These are phyloP conservation scores for Mortierella sp. DNA, from an alignment of 371 early-diverging fungal genomes.

Conservation along the genomic window DNA sequence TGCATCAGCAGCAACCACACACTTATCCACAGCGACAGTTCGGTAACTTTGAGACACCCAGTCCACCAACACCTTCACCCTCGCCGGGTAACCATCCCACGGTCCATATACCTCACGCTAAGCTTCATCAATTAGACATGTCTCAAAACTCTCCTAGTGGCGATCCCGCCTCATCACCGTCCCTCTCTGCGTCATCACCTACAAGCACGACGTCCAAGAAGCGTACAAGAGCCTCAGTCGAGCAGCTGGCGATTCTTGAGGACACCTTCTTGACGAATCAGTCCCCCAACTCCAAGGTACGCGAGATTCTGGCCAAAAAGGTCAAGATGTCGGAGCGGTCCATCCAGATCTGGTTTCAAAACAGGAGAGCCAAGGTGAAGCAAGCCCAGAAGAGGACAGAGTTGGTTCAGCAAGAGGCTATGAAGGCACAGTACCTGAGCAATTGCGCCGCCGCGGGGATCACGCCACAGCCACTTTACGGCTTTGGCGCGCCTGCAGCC, in stretches of 20 bases:
- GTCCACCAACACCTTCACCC: slow-evolving; percentile 53
- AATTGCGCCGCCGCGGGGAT: slow-evolving; percentile 46
- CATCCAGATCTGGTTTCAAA: slow-evolving; percentile 99
- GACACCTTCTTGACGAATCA: slow-evolving; percentile 76
- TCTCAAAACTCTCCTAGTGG: slow-evolving; percentile 53
- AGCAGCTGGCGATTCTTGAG: slow-evolving; percentile 80
- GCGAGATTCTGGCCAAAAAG: slow-evolving; percentile 86
- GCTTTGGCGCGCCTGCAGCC: slow-evolving; percentile 17
- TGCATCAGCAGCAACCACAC: slow-evolving; percentile 20
- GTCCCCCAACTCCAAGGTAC: slow-evolving; percentile 82
- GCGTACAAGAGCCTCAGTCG: slow-evolving; percentile 79
- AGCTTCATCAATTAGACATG: slow-evolving; percentile 50
- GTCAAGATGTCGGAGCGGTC: slow-evolving; percentile 93
- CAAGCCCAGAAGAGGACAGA: slow-evolving; percentile 67
- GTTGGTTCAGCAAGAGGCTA: slow-evolving; percentile 66
- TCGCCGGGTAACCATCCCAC: slow-evolving; percentile 54
- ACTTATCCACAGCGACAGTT: slow-evolving; percentile 31
- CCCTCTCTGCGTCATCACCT: slow-evolving; percentile 48
- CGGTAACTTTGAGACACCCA: slow-evolving; percentile 46
- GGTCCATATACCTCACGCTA: slow-evolving; percentile 50
- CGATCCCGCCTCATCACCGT: slow-evolving; percentile 48
- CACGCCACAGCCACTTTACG: slow-evolving; percentile 40
- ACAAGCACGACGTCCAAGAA: slow-evolving; percentile 62
- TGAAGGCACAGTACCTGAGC: slow-evolving; percentile 52
- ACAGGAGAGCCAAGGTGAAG: slow-evolving; percentile 95